These are phyloP conservation scores for Mycosphaerella sp. DNA, from an alignment of 2,329 filamentous ascomycete genomes.

Conservation along the genomic window DNA sequence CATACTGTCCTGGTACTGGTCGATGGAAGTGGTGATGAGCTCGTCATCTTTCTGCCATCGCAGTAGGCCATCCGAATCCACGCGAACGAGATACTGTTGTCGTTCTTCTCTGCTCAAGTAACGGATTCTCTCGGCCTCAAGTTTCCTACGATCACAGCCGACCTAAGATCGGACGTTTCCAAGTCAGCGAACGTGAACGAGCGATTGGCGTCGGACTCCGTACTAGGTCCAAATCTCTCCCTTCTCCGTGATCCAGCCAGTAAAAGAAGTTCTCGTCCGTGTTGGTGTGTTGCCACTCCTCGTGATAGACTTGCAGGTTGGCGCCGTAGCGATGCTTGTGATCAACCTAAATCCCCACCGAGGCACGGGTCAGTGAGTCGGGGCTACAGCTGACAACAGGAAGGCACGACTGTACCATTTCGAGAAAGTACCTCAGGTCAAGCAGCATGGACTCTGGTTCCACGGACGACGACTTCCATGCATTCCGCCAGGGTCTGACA, in stretches of 20 bases:
- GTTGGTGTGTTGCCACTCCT: slow-evolving; percentile 67
- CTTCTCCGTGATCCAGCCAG: slow-evolving; percentile 75
- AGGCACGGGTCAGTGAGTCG: neutral
- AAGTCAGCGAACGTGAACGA: neutral
- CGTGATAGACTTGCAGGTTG: slow-evolving; percentile 74
- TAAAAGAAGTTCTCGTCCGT: slow-evolving; percentile 86
- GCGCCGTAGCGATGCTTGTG: slow-evolving; percentile 79
- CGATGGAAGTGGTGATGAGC: slow-evolving; percentile 66
- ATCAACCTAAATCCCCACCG: slow-evolving; percentile 19
- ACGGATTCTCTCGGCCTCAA: slow-evolving; percentile 72
- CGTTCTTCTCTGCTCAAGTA: slow-evolving; percentile 82
- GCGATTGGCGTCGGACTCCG: neutral
- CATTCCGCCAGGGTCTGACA: neutral
- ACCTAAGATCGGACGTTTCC: neutral
- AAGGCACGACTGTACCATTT: slow-evolving; percentile 52
- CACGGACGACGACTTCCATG: slow-evolving; percentile 45
- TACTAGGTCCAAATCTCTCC: slow-evolving; percentile 58
- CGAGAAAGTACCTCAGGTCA: slow-evolving; percentile 75
- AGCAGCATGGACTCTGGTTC: slow-evolving; percentile 57
- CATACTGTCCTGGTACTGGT: slow-evolving; percentile 69
- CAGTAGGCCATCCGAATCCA: slow-evolving; percentile 66
- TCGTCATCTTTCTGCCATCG: slow-evolving; percentile 80
- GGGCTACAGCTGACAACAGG: neutral
- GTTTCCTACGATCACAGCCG: slow-evolving; percentile 33
- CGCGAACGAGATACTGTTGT: slow-evolving; percentile 68